phyloP scores from a whole-genome alignment of 2,329 filamentous ascomycete species.

The Davidsoniella eucalypti region DNA sequence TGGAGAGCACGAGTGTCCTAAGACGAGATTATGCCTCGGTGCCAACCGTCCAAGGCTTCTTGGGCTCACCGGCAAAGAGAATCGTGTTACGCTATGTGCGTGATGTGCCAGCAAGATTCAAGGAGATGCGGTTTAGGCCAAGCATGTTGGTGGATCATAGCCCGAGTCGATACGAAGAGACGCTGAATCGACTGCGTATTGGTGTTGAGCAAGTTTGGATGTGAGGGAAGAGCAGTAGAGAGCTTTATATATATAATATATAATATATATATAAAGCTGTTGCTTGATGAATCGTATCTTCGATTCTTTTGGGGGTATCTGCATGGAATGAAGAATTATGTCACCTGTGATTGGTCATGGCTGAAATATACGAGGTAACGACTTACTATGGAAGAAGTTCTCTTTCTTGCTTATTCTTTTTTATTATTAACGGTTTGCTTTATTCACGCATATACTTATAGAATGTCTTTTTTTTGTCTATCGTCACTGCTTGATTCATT shows the following conservation, averaged over 20 bases:
- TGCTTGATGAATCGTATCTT: background rate
- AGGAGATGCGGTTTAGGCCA: slow-evolving; percentile 53
- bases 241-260: background rate
- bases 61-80: slow-evolving; percentile 48
- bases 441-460: background rate
- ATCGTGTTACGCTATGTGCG: slow-evolving; percentile 54
- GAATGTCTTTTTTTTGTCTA: background rate
- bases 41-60: slow-evolving; percentile 28
- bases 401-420: background rate
- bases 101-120: slow-evolving; percentile 54
- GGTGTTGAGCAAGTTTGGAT: slow-evolving; percentile 25
- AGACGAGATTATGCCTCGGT: slow-evolving; percentile 33
- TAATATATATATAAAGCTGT: background rate
- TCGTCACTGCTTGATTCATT: slow-evolving; percentile 15
- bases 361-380: background rate
- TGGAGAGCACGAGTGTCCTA: slow-evolving; percentile 52
- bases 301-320: background rate
- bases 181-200: slow-evolving; percentile 40
- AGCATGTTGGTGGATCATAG: slow-evolving; percentile 65
- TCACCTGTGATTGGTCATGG: background rate
- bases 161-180: slow-evolving; percentile 56
- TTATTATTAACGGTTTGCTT: background rate
- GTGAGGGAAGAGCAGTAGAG: background rate
- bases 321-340: background rate
- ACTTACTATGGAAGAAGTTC: background rate